Base-by-base conservation (phyloP, 495 filamentous ascomycete species). In the Chaetomium fimeti region DNA sequence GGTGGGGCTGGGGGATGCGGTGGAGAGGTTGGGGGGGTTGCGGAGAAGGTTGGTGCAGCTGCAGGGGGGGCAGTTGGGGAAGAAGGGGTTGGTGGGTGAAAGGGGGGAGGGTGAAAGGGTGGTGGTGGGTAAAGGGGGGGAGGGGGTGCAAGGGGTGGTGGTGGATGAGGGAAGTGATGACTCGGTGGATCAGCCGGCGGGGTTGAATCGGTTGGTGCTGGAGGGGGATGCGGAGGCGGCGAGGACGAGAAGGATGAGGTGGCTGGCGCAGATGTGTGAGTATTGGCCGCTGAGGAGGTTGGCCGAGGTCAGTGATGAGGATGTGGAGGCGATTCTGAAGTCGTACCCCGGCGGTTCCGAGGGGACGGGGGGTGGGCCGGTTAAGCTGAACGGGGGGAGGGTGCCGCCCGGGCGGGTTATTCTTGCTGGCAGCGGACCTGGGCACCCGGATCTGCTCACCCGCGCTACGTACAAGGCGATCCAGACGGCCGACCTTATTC, bases 251-350 rank as follows among this genome's bases (percentile, higher is more conserved):
- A 82, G 94, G 47, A 92, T 95, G 79, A 86, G 94, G 27, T 98
- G 95, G 95, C 77, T 98, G 3, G 85, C 88, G 20, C 94, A 98
- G 72, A 93, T 98, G 20, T 98, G 95, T 82, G 94, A 98, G 79
- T 98, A 98, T 76, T 98, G 95, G 95, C 93, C 94, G 2, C 80
- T 98, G 24, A 85, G 85, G 51, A 86, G 89, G 20, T 83, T 98
- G 3, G 91, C 92, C 9, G 80, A 82, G 29, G 87, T 98, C 59
- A 86, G 84, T 15, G 91, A 97, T 70, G 82, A 77, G 18, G 93
- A 97, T 70, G 88, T 97, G 6, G 83, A 90, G 8, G 71, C 77
- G 22, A 84, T 97, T 20, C 79, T 97, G 11, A 76, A 83, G 64
- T 84, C 87, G 9, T 97, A 97, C 66, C 71, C 68, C 18, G 32